Evolutionary conservation across 164 flowering plant genomes (phyloP), one percentile per base, ranked within the genome.

Genomic region (Nelumbo lutea): DNA sequence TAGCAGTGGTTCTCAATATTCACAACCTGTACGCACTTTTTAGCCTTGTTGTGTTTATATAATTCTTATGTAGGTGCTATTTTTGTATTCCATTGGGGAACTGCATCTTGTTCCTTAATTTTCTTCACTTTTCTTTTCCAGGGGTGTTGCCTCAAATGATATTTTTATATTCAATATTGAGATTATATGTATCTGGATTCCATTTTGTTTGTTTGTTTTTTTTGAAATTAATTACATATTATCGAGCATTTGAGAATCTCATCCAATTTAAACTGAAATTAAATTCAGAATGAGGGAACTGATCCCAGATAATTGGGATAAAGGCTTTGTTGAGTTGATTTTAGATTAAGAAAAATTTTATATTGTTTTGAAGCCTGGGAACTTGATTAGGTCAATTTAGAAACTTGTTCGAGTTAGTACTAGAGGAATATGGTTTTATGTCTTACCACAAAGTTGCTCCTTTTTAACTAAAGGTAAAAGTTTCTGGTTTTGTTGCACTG

Each of bases 11-110:
- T 64, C 85, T 62, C 90, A 82, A 68, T 82, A 79, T 82, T 67
- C 81, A 15, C 86, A 84, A 73, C 84, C 86, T 64, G 97, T 91
- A 87, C 38, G 93, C 74, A 61, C 44, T 74, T 27, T 60, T 47
- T 41, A 10, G 42, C 42, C 13, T 3, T 55, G 42, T 43, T 48
- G 13, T 67, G 5, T 66, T 57, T 45, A 8, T 39, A 15, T 43
- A 8, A 40, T 5, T 64, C 43, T 46, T 64, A 46, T 62, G n/a
- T 52, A 7, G 57, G 57, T 52, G 14, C 14, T 52, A 51, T 52
- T 9, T 52, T 52, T 3, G 10, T 52, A 8, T 52, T 52, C 2
- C n/a, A 10, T 14, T 52, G 57, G 57, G 8, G 53, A 27, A 13
- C n/a, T 52, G 57, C 57, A 52, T 52, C 14, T 52, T 52, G 57